These are phyloP conservation scores for Fusarium lyarnte DNA, from an alignment of 2,329 filamentous ascomycete species.

Conservation along the genomic window DNA sequence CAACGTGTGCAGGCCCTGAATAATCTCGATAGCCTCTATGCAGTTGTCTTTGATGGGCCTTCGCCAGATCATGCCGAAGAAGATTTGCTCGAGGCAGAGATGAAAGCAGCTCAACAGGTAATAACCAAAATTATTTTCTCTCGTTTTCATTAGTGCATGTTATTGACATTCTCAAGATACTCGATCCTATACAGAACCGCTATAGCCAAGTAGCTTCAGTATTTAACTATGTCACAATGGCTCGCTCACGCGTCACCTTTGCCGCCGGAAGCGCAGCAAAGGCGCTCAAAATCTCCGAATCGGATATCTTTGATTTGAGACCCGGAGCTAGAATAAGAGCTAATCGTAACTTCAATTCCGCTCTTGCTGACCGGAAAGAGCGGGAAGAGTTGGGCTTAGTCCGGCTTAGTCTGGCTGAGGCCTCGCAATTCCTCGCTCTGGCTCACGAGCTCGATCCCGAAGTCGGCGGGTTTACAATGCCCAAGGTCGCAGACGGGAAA, in stretches of 20 bases:
- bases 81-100: background rate
- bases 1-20: background rate
- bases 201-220: background rate
- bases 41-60: background rate
- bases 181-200: background rate
- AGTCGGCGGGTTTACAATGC: background rate
- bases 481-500: background rate
- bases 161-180: background rate
- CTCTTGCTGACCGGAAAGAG: background rate
- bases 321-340: background rate
- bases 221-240: background rate
- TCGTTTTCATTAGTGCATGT: background rate
- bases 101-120: background rate
- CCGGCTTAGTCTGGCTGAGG: background rate
- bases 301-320: background rate
- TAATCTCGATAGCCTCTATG: background rate
- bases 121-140: fast-evolving
- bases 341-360: background rate
- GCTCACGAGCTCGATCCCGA: background rate
- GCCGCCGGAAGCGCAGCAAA: background rate
- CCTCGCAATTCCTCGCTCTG: background rate
- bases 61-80: background rate
- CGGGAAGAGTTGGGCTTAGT: background rate
- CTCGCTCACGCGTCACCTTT: background rate
- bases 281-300: background rate